Evolutionary conservation across 2,329 filamentous ascomycete genomes (phyloP).

Genomic region (Thelonectria blattea): DNA sequence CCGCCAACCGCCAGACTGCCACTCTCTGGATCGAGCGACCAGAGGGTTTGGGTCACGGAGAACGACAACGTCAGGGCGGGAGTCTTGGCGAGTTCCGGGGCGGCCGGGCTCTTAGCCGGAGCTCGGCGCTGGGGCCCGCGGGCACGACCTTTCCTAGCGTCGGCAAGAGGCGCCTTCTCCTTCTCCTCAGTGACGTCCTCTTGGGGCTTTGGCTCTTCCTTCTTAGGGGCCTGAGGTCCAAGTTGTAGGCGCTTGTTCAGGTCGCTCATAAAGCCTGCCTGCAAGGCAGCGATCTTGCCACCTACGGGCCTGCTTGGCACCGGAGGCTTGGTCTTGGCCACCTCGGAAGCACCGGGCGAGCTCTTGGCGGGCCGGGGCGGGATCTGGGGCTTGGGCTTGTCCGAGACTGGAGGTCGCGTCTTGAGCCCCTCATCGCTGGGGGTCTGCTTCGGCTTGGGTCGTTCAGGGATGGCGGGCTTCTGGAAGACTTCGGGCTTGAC

Average conservation of each 20-base stretch:
- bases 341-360: conserved; percentile 47
- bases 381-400: conserved; percentile 63
- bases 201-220: conserved; percentile 67
- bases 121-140: conserved; percentile 83
- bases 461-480: conserved; percentile 56
- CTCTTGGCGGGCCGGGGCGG: conserved; percentile 68
- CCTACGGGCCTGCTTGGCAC: conserved; percentile 77
- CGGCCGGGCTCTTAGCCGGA: conserved; percentile 58
- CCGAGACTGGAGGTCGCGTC: conserved; percentile 52
- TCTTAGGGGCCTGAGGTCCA: conserved; percentile 81
- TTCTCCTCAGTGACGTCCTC: conserved; percentile 62
- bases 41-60: conserved; percentile 55
- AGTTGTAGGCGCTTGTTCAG: conserved; percentile 87
- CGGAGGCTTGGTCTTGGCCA: conserved; percentile 77
- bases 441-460: conserved; percentile 58
- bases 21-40: conserved; percentile 59
- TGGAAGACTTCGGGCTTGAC: conserved; percentile 41
- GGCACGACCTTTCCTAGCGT: conserved; percentile 89
- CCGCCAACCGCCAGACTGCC: conserved; percentile 46
- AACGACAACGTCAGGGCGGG: conserved; percentile 52
- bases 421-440: conserved; percentile 46
- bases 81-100: conserved; percentile 38
- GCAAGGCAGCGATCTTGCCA: conserved; percentile 87
- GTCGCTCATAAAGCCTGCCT: conserved; percentile 91
- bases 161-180: conserved; percentile 80